Evolutionary conservation across 257 asterid genomes (phyloP).

Genomic region (Hygrophila difformis): DNA sequence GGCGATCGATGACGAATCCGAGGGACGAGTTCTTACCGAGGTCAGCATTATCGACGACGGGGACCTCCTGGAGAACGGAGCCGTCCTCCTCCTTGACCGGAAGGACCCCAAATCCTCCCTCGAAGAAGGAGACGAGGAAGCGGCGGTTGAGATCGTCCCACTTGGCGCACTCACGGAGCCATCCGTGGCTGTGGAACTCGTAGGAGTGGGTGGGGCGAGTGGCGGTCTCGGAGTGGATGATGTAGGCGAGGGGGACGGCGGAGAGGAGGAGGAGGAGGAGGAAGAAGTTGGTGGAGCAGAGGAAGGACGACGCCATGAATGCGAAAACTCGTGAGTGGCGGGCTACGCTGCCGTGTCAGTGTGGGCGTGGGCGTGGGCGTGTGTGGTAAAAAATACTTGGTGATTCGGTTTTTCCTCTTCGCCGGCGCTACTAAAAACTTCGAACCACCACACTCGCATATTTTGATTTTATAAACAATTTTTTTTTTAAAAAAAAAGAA

Average conservation of each 20-base stretch:
- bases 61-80: slow-evolving; percentile 38
- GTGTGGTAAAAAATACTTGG: too few relatives aligned
- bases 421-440: too few relatives aligned
- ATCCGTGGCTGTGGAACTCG: slow-evolving; percentile 57
- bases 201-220: slow-evolving; percentile 44
- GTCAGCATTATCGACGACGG: slow-evolving; percentile 45
- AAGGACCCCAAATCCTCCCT: slow-evolving; percentile 72
- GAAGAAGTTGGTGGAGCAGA: slow-evolving; percentile 39
- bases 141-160: slow-evolving; percentile 72
- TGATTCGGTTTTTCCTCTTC: too few relatives aligned
- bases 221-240: slow-evolving; percentile 53
- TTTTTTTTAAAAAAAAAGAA: too few relatives aligned
- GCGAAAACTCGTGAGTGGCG: too few relatives aligned
- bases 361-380: too few relatives aligned
- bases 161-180: slow-evolving; percentile 82
- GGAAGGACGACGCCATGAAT: too few relatives aligned
- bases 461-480: too few relatives aligned
- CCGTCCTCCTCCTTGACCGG: slow-evolving; percentile 22
- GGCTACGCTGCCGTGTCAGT: too few relatives aligned
- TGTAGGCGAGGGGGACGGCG: slow-evolving; percentile 63
- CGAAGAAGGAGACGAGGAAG: slow-evolving; percentile 72
- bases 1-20: slow-evolving; percentile 64
- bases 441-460: too few relatives aligned
- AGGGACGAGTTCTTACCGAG: slow-evolving; percentile 66
- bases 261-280: slow-evolving; percentile 43